phyloP scores from a whole-genome alignment of 768 basidiomycete genomes.

The Boletus sp. region DNA sequence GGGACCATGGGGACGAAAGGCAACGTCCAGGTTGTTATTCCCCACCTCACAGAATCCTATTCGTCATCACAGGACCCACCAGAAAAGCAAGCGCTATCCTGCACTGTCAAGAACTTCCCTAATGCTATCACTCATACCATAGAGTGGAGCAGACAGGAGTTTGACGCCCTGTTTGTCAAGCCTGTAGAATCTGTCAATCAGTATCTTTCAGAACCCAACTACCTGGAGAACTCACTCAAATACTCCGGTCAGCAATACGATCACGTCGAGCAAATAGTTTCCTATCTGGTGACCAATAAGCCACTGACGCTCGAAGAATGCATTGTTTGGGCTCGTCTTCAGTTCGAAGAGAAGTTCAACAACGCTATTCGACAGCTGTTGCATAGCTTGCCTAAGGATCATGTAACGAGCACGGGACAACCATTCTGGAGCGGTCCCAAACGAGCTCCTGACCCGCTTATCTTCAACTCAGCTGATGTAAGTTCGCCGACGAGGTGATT shows the following conservation, averaged over 20 bases:
- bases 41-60: constrained; percentile 94
- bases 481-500: constrained; percentile 29
- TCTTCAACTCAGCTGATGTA: constrained; percentile 86
- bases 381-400: constrained; percentile 93
- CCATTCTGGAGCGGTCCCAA: constrained; percentile 99
- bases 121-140: constrained; percentile 98
- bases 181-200: constrained; percentile 93
- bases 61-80: constrained; percentile 98
- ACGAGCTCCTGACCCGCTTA: constrained; percentile 88
- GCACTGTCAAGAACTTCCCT: constrained; percentile 99
- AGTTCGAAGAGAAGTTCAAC: constrained; percentile 93
- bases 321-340: constrained; percentile 92
- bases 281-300: constrained; percentile 87
- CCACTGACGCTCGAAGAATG: constrained; percentile 97
- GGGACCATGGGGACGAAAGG: constrained; percentile 98
- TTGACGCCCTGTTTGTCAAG: constrained; percentile 91
- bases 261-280: constrained; percentile 84
- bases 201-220: constrained; percentile 96
- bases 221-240: constrained; percentile 85
- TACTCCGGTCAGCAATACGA: constrained; percentile 90
- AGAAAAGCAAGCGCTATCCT: constrained; percentile 94
- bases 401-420: constrained; percentile 84
- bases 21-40: constrained; percentile 93
- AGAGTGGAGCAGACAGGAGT: constrained; percentile 95
- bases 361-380: constrained; percentile 92